Conservation (phyloP, 202 grass and related monocot genomes). For the Digitaria exilis region DNA sequence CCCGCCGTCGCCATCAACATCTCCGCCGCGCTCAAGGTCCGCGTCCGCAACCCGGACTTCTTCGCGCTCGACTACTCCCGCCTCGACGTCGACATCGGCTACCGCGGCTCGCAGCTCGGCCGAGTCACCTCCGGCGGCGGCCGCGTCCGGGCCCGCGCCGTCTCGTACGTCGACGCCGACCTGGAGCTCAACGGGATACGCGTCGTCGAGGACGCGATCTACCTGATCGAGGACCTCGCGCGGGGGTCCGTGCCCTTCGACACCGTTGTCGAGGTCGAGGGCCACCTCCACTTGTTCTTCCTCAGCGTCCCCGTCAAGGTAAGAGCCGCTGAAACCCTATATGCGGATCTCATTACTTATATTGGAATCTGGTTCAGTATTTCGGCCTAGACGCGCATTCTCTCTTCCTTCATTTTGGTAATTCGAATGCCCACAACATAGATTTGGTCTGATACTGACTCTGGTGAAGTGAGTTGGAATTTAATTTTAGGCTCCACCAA, state of each 20-base stretch:
- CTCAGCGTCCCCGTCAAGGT: slow-evolving; percentile 84
- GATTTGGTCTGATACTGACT: neutral
- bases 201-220: slow-evolving; percentile 75
- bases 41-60: slow-evolving; percentile 72
- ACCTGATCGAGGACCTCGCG: slow-evolving; percentile 83
- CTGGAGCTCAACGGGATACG: slow-evolving; percentile 65
- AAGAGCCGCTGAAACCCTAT: slow-evolving; percentile 1
- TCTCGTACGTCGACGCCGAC: slow-evolving; percentile 77
- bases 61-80: slow-evolving; percentile 71
- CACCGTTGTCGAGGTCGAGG: slow-evolving; percentile 68
- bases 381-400: neutral
- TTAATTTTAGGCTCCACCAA: neutral
- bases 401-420: neutral
- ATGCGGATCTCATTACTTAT: neutral
- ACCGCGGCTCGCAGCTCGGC: slow-evolving; percentile 64
- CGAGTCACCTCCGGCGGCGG: slow-evolving; percentile 61
- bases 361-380: neutral
- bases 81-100: slow-evolving; percentile 60
- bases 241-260: slow-evolving; percentile 75
- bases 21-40: slow-evolving; percentile 60
- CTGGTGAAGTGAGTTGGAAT: neutral
- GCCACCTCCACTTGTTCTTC: slow-evolving; percentile 70
- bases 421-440: neutral
- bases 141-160: slow-evolving; percentile 56
- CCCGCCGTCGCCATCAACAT: slow-evolving; percentile 62